Evolutionary conservation across 768 basidiomycete species (phyloP), one percentile per base, ranked within the genome.

Genomic region (Xerocomellus intermedius): DNA sequence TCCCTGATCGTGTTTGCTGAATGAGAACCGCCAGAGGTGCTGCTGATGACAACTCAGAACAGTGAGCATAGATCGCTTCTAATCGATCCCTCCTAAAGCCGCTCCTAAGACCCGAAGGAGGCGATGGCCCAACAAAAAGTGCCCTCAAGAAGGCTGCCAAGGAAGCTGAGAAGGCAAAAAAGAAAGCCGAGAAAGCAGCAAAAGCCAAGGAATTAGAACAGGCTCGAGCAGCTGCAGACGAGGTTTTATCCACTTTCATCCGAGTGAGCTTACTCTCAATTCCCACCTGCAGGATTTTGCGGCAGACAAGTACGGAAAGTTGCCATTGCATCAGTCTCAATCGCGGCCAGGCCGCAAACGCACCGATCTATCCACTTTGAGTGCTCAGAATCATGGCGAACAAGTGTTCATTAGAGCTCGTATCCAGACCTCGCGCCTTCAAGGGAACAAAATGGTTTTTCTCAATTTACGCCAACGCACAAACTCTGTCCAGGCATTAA

Each of bases 401-500:
- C 81, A 77, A 7, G 88, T 98, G 48, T 74, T 91, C 55, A 76
- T 98, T 57, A 89, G 96, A 60, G 94, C 94, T 13, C 85, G 97
- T 52, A 79, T 99, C 42, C 93, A 96, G 69, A 94, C 89, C 16
- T 87, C 89, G 26, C 87, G 97, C 51, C 89, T 91, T 0, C 92
- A 97, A 71, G 94, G 91, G 62, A 91, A 84, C 75, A 99, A 94
- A 77, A 94, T 98, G 85, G 90, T 91, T 48, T 99, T 99, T 75
- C 74, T 98, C 49, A 86, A 87, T 67, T 80, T 99, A 52, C 89
- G 96, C 55, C 96, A 99, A 71, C 83, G 90, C 62, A 86, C 81
- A 14, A 80, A 88, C 66, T 80, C 95, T 52, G 85, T 99, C 9
- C 96, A 98, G 69, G 94, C 89, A 35, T 75, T 98, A 38, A 76